Conservation (phyloP, 2,329 filamentous ascomycete species). For the Botryotinia calthae region DNA sequence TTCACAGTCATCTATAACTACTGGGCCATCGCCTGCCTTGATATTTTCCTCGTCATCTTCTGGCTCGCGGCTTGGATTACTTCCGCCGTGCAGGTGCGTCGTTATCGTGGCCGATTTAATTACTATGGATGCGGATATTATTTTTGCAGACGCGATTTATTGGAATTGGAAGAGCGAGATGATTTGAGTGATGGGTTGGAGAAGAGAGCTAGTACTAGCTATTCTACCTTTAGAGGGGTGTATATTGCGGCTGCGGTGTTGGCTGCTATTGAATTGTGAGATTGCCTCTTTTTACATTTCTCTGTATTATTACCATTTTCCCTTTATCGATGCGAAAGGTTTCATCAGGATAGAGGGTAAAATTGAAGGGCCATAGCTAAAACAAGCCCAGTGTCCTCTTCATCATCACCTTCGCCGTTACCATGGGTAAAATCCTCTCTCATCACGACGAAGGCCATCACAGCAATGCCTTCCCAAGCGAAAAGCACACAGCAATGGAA, state of each 20-base stretch:
- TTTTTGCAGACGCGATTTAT: constrained; percentile 3
- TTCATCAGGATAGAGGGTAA: background rate
- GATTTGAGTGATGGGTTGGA: background rate
- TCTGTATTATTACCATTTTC: background rate
- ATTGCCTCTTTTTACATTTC: background rate
- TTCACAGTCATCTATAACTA: constrained; percentile 14
- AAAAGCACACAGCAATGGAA: background rate
- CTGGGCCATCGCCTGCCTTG: constrained; percentile 14
- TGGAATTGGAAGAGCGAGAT: constrained; percentile 14
- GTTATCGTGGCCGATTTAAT: background rate
- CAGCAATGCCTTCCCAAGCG: background rate
- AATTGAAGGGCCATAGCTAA: background rate
- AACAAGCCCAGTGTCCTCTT: background rate
- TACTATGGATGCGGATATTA: constrained; percentile 12
- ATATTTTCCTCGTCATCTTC: constrained; percentile 8
- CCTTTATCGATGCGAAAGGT: too few relatives aligned
- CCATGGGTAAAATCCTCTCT: background rate
- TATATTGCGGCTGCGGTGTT: constrained; percentile 13
- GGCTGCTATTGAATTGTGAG: constrained; percentile 20
- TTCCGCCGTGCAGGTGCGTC: background rate
- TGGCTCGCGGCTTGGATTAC: constrained; percentile 16
- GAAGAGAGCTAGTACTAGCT: constrained; percentile 2
- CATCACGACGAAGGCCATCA: constrained; percentile 4
- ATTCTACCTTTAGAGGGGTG: background rate
- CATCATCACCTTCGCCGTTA: constrained; percentile 11